phyloP scores from a whole-genome alignment of 1,284 basidiomycete genomes.

The Ustilago sp. region DNA sequence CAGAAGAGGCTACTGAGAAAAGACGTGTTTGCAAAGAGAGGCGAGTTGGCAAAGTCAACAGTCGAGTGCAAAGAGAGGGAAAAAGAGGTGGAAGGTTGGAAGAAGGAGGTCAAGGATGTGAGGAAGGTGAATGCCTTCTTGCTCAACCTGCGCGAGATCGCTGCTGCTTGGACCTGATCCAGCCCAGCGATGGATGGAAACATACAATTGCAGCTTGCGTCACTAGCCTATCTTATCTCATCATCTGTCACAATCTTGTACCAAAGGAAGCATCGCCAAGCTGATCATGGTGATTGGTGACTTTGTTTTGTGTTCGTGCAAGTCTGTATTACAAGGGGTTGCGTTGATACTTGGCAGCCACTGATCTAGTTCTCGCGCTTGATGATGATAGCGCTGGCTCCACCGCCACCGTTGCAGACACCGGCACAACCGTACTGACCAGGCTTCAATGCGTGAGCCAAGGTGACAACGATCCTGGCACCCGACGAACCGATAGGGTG shows the following conservation, averaged over 20 bases:
- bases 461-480: constrained; percentile 91
- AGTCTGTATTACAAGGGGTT: background rate
- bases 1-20: constrained; percentile 37
- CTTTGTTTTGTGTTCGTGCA: constrained; percentile 1
- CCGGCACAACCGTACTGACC: constrained; percentile 97
- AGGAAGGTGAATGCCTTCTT: constrained; percentile 35
- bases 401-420: constrained; percentile 82
- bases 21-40: constrained; percentile 35
- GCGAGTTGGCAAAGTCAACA: constrained; percentile 25
- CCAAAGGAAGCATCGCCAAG: background rate
- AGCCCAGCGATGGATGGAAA: background rate
- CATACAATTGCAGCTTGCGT: background rate
- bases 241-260: background rate
- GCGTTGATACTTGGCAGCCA: background rate
- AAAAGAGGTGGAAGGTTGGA: constrained; percentile 43
- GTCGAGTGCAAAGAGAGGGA: constrained; percentile 31
- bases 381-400: constrained; percentile 62
- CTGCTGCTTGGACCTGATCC: constrained; percentile 27
- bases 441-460: constrained; percentile 89
- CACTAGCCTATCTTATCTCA: background rate
- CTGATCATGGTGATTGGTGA: background rate
- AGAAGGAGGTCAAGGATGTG: constrained; percentile 31
- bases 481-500: constrained; percentile 92
- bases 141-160: constrained; percentile 24
- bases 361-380: constrained; percentile 46